Evolutionary conservation across 768 basidiomycete genomes (phyloP).

Genomic region (Hygrophoropsis aurantiaca): DNA sequence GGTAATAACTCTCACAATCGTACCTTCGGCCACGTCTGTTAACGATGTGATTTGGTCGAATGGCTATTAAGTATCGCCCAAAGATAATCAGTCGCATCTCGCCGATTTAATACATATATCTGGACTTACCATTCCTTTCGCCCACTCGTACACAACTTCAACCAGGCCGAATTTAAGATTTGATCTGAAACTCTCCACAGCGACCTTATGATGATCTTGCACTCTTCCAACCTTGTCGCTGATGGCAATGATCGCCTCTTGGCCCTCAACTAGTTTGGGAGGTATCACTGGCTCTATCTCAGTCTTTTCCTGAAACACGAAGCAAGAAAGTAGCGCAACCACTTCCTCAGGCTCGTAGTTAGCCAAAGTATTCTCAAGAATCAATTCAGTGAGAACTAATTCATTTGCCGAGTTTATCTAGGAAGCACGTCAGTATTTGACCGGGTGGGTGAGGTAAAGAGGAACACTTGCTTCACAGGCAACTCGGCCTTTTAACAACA

Average conservation of each 20-base stretch:
- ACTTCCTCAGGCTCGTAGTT: constrained; percentile 93
- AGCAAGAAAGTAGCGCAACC: constrained; percentile 92
- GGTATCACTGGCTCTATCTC: constrained; percentile 84
- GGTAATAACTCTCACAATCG: constrained; percentile 94
- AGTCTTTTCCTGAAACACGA: constrained; percentile 98
- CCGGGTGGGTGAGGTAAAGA: background rate
- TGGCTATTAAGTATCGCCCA: constrained; percentile 62
- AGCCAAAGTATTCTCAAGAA: constrained; percentile 92
- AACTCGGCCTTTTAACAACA: constrained; percentile 93
- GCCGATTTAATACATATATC: background rate
- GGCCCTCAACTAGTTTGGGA: constrained; percentile 75
- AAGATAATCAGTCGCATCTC: background rate
- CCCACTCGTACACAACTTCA: constrained; percentile 99
- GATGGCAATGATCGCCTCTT: constrained; percentile 74
- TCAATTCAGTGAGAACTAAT: constrained; percentile 92
- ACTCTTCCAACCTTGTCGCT: constrained; percentile 74
- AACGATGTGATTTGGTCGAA: constrained; percentile 92
- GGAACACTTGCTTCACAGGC: constrained; percentile 81
- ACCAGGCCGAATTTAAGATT: constrained; percentile 87
- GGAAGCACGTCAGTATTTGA: constrained; percentile 3
- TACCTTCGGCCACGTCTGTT: constrained; percentile 95
- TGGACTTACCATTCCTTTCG: constrained; percentile 87
- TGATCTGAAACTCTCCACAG: constrained; percentile 73
- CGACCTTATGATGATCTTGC: constrained; percentile 80
- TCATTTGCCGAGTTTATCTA: constrained; percentile 99